Percentiles rank a stretch among this genome's conserved stretches.
Evolutionary conservation across 805 yeast genomes (phyloP).

Genomic region (Myxozyma neglecta): DNA sequence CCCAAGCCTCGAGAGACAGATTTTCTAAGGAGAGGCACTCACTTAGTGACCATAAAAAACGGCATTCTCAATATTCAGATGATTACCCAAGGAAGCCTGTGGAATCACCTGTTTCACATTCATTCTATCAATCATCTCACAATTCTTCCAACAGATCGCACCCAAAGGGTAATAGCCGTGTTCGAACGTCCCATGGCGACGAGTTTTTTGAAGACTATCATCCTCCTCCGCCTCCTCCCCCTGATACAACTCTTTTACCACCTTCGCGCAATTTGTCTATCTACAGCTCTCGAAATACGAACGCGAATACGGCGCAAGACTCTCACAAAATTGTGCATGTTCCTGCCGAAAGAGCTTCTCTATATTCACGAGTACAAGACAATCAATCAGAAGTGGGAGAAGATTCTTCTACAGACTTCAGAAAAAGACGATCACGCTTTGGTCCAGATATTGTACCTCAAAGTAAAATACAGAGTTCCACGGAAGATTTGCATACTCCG

Average conservation of each 20-base stretch:
- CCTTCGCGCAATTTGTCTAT: background rate
- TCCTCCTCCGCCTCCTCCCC: conserved; percentile 23
- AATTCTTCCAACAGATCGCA: background rate
- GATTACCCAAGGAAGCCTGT: background rate
- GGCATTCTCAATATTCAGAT: background rate
- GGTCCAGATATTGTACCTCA: conserved; percentile 13
- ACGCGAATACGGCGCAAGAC: background rate
- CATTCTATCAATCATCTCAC: background rate
- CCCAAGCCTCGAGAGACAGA: background rate
- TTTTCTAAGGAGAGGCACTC: background rate
- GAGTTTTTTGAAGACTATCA: conserved; percentile 8
- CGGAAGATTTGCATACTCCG: background rate
- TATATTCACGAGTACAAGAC: background rate
- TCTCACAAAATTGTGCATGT: background rate
- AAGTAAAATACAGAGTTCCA: background rate
- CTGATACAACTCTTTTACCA: conserved; percentile 13
- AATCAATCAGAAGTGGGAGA: background rate
- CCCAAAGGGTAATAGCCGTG: background rate
- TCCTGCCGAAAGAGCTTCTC: background rate
- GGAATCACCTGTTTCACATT: background rate
- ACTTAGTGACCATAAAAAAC: background rate
- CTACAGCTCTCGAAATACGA: background rate
- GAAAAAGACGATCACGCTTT: conserved; percentile 9
- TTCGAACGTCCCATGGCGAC: background rate
- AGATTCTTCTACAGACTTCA: background rate